These are phyloP conservation scores for Chaetomium globosum DNA, from an alignment of 2,329 filamentous ascomycete species.

Conservation along the genomic window DNA sequence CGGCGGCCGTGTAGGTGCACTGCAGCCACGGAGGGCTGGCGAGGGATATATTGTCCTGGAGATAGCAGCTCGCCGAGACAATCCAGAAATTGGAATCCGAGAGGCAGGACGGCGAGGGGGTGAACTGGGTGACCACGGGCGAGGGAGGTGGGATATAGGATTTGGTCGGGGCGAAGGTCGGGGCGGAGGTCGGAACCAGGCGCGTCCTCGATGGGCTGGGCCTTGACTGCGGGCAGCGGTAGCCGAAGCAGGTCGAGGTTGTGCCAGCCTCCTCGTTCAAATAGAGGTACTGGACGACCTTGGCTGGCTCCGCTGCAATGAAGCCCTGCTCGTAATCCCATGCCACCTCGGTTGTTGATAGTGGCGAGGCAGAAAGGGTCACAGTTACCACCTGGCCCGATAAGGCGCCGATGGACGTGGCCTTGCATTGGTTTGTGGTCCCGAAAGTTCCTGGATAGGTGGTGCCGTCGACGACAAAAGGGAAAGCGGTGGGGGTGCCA, in stretches of 20 bases:
- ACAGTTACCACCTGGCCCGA: conserved; percentile 6
- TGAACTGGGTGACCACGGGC: conserved; percentile 5
- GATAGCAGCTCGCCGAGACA: conserved; percentile 4
- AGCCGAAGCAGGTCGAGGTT: conserved; percentile 10
- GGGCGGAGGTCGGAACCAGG: neutral
- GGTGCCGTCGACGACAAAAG: conserved; percentile 30
- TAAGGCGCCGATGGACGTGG: conserved; percentile 1
- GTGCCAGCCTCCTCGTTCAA: neutral
- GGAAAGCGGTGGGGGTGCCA: neutral
- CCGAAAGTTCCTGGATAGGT: neutral
- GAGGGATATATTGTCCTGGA: neutral
- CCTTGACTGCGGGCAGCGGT: neutral
- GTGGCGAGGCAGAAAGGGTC: neutral
- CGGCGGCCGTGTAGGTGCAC: conserved; percentile 9
- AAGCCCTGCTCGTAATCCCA: conserved; percentile 13
- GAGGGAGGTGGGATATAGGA: conserved; percentile 1
- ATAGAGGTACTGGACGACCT: neutral
- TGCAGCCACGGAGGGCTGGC: neutral
- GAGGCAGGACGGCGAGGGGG: conserved; percentile 1
- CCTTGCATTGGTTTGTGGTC: neutral
- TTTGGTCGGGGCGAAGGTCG: neutral
- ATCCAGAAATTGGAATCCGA: conserved; percentile 6
- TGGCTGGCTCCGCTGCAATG: neutral
- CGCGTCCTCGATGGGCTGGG: neutral
- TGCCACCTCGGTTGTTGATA: neutral